A percentile compares a stretch with the other conserved stretches of the same genome.
Evolutionary conservation across 495 filamentous ascomycete species (phyloP).

Genomic region (Lichina pygmaea): DNA sequence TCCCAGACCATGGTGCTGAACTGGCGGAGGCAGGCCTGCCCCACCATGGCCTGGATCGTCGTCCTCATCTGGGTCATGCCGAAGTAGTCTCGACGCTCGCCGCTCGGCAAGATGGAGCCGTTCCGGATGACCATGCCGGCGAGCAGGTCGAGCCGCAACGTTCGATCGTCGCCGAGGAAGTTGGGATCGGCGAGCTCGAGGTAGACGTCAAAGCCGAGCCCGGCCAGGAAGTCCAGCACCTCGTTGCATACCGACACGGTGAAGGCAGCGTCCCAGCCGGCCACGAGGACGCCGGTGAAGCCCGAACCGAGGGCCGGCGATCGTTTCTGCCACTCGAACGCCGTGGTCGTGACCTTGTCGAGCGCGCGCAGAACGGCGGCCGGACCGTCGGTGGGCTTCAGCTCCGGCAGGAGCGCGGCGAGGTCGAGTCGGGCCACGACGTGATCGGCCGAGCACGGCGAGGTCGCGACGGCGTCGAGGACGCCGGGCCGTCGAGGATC

Average conservation of each 20-base stretch:
- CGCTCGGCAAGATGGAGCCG: conserved; percentile 11
- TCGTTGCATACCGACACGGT: conserved; percentile 12
- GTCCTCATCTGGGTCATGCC: conserved; percentile 12
- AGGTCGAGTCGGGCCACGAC: background rate
- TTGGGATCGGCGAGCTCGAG: conserved; percentile 12
- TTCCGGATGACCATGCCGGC: conserved; percentile 14
- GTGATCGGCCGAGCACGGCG: background rate
- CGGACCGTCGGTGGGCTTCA: background rate
- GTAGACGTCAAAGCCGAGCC: conserved; percentile 9
- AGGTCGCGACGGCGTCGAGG: background rate
- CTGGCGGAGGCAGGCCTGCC: conserved; percentile 3
- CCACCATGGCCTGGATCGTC: conserved; percentile 10
- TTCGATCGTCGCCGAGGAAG: conserved; percentile 7
- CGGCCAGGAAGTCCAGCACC: conserved; percentile 7
- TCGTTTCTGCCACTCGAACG: conserved; percentile 4
- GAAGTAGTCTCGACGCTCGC: conserved; percentile 14
- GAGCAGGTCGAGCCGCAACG: conserved; percentile 10
- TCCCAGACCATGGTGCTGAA: conserved; percentile 19
- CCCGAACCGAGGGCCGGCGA: background rate
- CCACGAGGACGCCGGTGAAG: conserved; percentile 22
- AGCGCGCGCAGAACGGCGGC: background rate
- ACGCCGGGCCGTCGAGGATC: conserved; percentile 12
- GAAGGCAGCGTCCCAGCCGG: conserved; percentile 19
- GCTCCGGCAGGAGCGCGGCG: background rate
- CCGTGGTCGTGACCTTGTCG: background rate